Base-by-base conservation (phyloP, 371 early-diverging fungal species). In the Capniomyces stellatus region DNA sequence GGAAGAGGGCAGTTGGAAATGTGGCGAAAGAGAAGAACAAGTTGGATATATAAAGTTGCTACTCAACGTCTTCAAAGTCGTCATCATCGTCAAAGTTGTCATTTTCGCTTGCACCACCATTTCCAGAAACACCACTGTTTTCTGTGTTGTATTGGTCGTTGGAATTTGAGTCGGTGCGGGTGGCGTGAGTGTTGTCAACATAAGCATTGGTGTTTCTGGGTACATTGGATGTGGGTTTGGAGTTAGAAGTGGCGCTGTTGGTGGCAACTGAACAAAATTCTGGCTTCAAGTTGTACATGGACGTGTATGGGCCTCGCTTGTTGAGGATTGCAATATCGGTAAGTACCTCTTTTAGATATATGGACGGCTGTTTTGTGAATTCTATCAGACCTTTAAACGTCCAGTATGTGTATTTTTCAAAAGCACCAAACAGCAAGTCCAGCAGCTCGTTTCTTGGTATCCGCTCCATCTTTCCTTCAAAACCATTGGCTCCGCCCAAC, bases 261-360 rank as follows among this genome's bases (percentile, higher is more conserved):
- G 65, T 64, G 3, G 71, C 71, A 6, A 64, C 61, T 19, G 74
- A 70, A 35, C 71, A 54, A 52, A 71, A 91, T 62, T 92, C 92
- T 3, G 87, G 78, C 64, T 87, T 90, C 50, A 94, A 65, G 56
- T 83, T 79, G 63, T 88, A 94, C 50, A 73, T 77, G 31, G 82
- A 75, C 18, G 76, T 75, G 62, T 90, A 89, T 1, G 83, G 80
- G 0, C 94, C 94, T 29, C 81, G 73, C 65, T 84, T 87, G 70
- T 87, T 82, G 29, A 89, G 64, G 27, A 79, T 73, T 43, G 83
- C 81, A 48, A 92, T 78, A 31, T 92, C 89, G 1, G 57, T 50
- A 24, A 94, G 58, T 0, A 91, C 78, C 58, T 94, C 94, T 57
- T 86, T 89, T 40, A 94, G 70, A 58, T 81, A 94, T 23, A 79